Evolutionary conservation across 1,139 yeast species (phyloP), one percentile per base, ranked within the genome.

Genomic region (Geotrichum histeridarum): DNA sequence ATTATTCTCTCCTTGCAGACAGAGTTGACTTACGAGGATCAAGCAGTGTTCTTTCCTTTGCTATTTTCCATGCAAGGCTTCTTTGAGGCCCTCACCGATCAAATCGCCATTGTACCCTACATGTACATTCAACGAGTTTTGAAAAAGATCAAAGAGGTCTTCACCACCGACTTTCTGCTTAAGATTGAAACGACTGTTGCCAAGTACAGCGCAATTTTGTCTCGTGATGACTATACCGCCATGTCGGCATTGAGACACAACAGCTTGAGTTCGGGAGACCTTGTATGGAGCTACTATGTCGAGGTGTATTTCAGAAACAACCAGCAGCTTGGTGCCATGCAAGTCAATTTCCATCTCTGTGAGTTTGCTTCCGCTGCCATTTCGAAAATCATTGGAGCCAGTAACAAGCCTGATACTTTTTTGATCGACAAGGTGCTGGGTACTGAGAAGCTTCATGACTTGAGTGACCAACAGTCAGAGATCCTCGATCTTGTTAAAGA

Each of bases 61-160:
- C 57, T 70, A 73, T 67, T 73, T 73, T 68, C 75, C 0, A 51
- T 72, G 37, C 70, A 66, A 46, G 76, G 76, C 15, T 71, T 70
- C 43, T 50, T 72, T 48, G 65, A 66, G 43, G 74, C 73, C 3
- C 54, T 70, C 30, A 55, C 62, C 6, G 50, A 39, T 5, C 48
- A 52, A 43, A 56, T 56, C 39, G 31, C 35, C 14, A 38, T 42
- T 12, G 51, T 51, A 14, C 55, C 58, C 36, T 45, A 53, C 45
- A n/a, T 50, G 12, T 51, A 50, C 15, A 44, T 63, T 47, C 44
- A 45, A 33, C 56, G 53, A 27, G 50, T 64, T 33, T 47, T 64
- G 12, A 33, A 54, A 3, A 53, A 57, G 39, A 45, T 63, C 11
- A 58, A 58, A 7, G 58, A 60, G 27, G 46, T 61, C 45, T 53